Base-by-base conservation (phyloP, 2,329 filamentous ascomycete genomes). In the Triangularia setosa region DNA sequence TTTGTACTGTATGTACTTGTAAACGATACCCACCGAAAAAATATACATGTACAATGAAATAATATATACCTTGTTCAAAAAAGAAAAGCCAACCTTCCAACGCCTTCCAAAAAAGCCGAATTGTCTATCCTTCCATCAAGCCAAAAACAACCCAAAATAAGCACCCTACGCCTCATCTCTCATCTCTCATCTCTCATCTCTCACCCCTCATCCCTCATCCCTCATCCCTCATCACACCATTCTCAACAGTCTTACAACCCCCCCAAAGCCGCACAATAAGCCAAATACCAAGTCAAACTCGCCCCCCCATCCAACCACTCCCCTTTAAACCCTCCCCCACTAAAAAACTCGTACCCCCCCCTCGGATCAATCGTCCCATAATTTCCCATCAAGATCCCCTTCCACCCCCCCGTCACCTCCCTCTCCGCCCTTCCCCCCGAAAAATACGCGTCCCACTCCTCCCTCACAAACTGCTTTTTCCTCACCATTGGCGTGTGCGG, bases 401-500 rank as follows among this genome's bases (percentile, higher is more conserved):
- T 90, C 95, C 95, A 98, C 0, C 92, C 92, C 53, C 90, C 91
- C 7, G 80, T 77, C 4, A 93, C 86, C 0, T 79, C 75, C n/a
- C n/a, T n/a, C 61, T 90, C 85, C 1, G 86, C 86, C 9, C 90
- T 83, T 0, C 87, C 87, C 23, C 86, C 79, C 60, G 83, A 83
- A 76, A 98, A 98, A 73, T 90, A 92, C 1, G 84, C 83, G 54
- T 89, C 80, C 93, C 93, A 97, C 76, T 97, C 94, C 76, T 96
- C 86, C 53, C 78, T 77, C 9, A 96, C 92, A 72, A 97, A 97
- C 1, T 81, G 78, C 24, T 79, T 76, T 1, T 82, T 83, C 21
- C 95, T 87, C 4, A 88, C 86, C 65, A 90, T 85, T 4, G 88
- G 81, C 1, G 89, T 89, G 62, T 84, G 81, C 2, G 92, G 88